These are phyloP conservation scores for Penicillium vulpinum DNA, from an alignment of 2,329 filamentous ascomycete species.

Conservation along the genomic window DNA sequence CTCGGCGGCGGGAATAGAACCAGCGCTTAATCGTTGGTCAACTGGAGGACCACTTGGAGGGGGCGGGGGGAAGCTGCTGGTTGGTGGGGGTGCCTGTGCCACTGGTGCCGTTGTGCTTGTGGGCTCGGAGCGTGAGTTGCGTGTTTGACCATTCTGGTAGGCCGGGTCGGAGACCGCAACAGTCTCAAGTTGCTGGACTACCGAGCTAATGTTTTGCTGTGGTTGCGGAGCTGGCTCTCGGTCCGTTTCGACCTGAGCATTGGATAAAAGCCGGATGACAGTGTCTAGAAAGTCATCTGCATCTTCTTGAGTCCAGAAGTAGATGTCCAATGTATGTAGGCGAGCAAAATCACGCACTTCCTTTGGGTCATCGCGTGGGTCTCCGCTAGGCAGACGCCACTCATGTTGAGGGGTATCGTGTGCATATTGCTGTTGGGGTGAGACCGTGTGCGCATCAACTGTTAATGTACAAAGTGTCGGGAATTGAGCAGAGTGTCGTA, in stretches of 20 bases:
- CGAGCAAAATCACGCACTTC: slow-evolving; percentile 53
- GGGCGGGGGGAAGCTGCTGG: slow-evolving; percentile 28
- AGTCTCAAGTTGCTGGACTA: slow-evolving; percentile 64
- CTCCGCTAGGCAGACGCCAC: slow-evolving; percentile 59
- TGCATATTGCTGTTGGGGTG: slow-evolving; percentile 24
- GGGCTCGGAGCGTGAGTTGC: slow-evolving; percentile 38
- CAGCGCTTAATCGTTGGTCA: slow-evolving; percentile 16
- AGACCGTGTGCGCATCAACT: slow-evolving; percentile 47
- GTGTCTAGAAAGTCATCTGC: slow-evolving; percentile 56
- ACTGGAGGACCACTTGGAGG: slow-evolving; percentile 24
- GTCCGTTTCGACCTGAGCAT: slow-evolving; percentile 51
- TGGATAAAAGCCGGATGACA: slow-evolving; percentile 36
- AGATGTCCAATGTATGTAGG: slow-evolving; percentile 62
- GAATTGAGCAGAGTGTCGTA: slow-evolving; percentile 60
- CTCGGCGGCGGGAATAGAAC: slow-evolving; percentile 18
- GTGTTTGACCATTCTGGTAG: slow-evolving; percentile 48
- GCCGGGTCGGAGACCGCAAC: slow-evolving; percentile 58
- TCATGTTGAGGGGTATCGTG: slow-evolving; percentile 41
- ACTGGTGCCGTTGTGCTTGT: slow-evolving; percentile 15
- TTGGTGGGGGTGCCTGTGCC: slow-evolving; percentile 21
- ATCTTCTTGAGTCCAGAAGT: slow-evolving; percentile 64
- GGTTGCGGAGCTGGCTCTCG: slow-evolving; percentile 41
- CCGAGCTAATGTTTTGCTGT: slow-evolving; percentile 54
- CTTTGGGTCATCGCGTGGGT: slow-evolving; percentile 54
- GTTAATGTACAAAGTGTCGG: slow-evolving; percentile 60